A percentile compares a stretch with the other conserved stretches of the same genome.
Evolutionary conservation across 1,284 basidiomycete genomes (phyloP).

Genomic region (Grifola frondosa): DNA sequence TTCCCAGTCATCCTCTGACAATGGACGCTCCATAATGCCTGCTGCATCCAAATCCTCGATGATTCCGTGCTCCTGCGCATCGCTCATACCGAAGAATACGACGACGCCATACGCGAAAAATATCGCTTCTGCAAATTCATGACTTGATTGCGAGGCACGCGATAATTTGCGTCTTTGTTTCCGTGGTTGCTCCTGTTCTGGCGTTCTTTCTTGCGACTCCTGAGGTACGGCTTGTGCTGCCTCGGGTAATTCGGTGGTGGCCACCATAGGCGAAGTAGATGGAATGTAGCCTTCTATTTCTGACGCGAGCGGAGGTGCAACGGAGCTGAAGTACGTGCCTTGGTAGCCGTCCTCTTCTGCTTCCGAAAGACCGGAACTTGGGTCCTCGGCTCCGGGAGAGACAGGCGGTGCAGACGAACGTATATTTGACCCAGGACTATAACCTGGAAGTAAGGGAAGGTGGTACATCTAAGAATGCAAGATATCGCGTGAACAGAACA

Average conservation of each 20-base stretch:
- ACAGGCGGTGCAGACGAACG: slow-evolving; percentile 76
- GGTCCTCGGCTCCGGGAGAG: slow-evolving; percentile 52
- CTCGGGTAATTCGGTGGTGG: slow-evolving; percentile 16
- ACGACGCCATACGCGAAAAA: slow-evolving; percentile 87
- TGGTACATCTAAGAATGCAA: slow-evolving; percentile 72
- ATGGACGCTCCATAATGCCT: slow-evolving; percentile 58
- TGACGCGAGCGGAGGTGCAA: slow-evolving; percentile 27
- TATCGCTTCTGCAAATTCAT: slow-evolving; percentile 76
- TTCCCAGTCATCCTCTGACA: slow-evolving; percentile 79
- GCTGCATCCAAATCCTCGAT: slow-evolving; percentile 81
- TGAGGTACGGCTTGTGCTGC: background rate
- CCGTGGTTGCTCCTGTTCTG: slow-evolving; percentile 14
- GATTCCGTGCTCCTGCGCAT: slow-evolving; percentile 74
- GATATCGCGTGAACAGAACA: no score
- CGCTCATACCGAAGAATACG: slow-evolving; percentile 84
- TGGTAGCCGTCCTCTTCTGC: slow-evolving; percentile 91
- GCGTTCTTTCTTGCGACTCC: slow-evolving; percentile 1
- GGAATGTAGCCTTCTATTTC: slow-evolving; percentile 52
- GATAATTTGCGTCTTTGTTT: slow-evolving; percentile 16
- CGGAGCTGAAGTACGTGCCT: slow-evolving; percentile 73
- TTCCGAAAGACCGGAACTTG: slow-evolving; percentile 72
- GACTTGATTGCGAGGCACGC: slow-evolving; percentile 12
- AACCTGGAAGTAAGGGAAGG: slow-evolving; percentile 88
- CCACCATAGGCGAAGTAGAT: slow-evolving; percentile 45
- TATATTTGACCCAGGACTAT: slow-evolving; percentile 81